Conservation (phyloP, 106 monocot species). For the Dioscorea dumetorum region DNA sequence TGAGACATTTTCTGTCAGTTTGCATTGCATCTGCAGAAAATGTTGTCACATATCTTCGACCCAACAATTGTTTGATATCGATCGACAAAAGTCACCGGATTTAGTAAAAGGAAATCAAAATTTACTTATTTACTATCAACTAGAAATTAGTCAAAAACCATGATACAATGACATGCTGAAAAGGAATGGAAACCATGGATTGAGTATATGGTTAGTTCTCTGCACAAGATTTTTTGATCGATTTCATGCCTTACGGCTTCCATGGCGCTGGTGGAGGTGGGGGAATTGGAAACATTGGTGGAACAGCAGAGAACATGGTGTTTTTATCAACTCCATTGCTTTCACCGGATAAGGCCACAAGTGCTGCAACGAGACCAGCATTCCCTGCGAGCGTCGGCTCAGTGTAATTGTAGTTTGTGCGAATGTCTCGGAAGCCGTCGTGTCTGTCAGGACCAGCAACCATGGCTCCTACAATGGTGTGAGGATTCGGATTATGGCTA, state of each 20-base stretch:
- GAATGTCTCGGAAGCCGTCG: conserved; percentile 52
- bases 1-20: no score
- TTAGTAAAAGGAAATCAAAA: no score
- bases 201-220: no score
- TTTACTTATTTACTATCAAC: no score
- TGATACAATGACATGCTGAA: no score
- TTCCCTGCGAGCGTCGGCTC: conserved; percentile 71
- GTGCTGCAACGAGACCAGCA: conserved; percentile 70
- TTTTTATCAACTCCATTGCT: conserved; percentile 55
- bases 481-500: conserved; percentile 55
- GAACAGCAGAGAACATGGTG: conserved; percentile 67
- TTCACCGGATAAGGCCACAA: conserved; percentile 52
- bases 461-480: conserved; percentile 61
- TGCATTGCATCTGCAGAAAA: no score
- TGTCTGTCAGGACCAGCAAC: conserved; percentile 69
- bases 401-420: conserved; percentile 65
- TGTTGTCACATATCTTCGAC: no score
- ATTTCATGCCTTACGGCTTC: conserved; percentile 34
- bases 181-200: no score
- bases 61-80: no score
- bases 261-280: conserved; percentile 74
- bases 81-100: no score
- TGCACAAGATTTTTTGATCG: background rate
- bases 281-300: conserved; percentile 71
- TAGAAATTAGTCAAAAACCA: no score